phyloP scores from a whole-genome alignment of 768 basidiomycete species.

The Cystobasidium tubakii region DNA sequence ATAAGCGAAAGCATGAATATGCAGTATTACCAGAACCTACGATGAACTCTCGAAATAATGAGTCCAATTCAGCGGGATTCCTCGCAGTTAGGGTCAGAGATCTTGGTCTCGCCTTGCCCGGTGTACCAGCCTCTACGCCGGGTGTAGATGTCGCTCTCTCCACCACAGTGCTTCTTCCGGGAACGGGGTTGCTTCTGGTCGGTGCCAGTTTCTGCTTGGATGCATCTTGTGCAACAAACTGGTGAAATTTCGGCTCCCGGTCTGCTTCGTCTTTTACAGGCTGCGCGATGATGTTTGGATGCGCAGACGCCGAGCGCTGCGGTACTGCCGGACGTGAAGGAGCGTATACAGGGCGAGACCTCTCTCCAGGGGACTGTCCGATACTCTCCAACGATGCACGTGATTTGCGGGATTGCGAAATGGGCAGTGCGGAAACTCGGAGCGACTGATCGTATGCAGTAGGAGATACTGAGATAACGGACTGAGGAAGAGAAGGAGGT shows the following conservation, averaged over 20 bases:
- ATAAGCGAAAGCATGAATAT: background rate
- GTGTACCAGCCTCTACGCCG: background rate
- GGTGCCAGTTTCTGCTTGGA: background rate
- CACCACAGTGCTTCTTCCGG: background rate
- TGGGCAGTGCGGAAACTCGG: background rate
- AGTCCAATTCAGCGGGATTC: conserved; percentile 17
- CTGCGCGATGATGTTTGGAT: background rate
- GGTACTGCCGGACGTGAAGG: background rate
- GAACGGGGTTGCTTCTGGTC: background rate
- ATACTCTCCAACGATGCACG: background rate
- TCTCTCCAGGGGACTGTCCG: background rate
- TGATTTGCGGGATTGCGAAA: conserved; percentile 4
- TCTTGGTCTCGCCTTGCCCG: conserved; percentile 9
- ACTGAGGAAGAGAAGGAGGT: background rate
- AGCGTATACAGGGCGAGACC: background rate
- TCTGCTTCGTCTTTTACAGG: background rate
- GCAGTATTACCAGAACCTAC: conserved; percentile 18
- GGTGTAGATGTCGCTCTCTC: background rate
- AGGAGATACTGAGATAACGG: background rate
- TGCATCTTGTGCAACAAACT: background rate
- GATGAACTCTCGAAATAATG: conserved; percentile 26
- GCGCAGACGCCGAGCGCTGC: background rate
- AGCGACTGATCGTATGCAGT: background rate
- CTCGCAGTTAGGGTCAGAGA: background rate
- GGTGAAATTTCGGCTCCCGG: background rate